Evolutionary conservation across 225 moss, liverwort and hornwort genomes (phyloP), one percentile per base, ranked within the genome.

Genomic region (Polytrichum commune): DNA sequence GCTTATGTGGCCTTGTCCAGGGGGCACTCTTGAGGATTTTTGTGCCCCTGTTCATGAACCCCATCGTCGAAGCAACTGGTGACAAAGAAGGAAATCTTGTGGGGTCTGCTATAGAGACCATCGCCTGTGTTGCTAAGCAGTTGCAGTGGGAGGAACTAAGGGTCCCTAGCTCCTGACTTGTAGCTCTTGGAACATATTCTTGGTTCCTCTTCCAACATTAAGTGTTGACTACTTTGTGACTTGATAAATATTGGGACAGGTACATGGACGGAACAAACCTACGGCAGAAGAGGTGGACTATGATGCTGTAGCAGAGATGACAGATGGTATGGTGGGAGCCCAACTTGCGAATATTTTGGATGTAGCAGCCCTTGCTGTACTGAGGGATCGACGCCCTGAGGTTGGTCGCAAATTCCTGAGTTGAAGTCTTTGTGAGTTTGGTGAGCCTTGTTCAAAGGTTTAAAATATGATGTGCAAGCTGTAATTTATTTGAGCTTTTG

Each of bases 221-320:
- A 16, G 16, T 46, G 46, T 46, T 46, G 46, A 46, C 46, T 16
- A 46, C 46, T 46, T 3, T 46, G 46, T 46, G 46, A 46, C 46
- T 46, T 46, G 13, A 46, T 46, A 16, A 46, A 46, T 16, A 46
- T n/a, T 73, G 1, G 69, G 62, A 73, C 67, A 96, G 95, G 97
- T 94, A 16, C 97, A 97, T 82, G 92, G 89, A 58, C 86, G 92
- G 63, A 97, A 92, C 81, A 97, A 97, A 76, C 97, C 94, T 25
- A 97, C 94, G 92, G 92, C 86, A 64, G 97, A 97, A 76, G 97
- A 97, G 69, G 97, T 97, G n/a, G 97, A 97, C 80, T 97, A 85
- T 74, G 85, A 79, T 64, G 94, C 94, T 0, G 97, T 97, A 62
- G 92, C 97, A 53, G 97, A 92, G 82, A 97, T 97, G 97, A 94